Base-by-base conservation (phyloP, 768 basidiomycete genomes). In the Pleurotus salmoneostramineus region DNA sequence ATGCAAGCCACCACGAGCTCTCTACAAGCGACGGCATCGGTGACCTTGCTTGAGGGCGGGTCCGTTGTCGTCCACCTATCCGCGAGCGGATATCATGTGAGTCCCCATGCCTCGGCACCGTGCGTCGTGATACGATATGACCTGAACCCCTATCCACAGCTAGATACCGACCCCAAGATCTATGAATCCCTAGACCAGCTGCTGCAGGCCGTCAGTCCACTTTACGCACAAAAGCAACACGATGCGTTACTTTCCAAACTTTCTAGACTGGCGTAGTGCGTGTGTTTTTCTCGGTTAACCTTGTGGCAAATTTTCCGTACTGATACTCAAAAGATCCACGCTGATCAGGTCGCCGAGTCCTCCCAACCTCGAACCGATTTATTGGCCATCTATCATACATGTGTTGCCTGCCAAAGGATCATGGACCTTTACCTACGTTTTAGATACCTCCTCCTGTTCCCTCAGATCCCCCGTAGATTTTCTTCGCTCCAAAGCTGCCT, bases 141-240 rank as follows among this genome's bases (percentile, higher is more conserved):
- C 58, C 35, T 10, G 48, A 62, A 54, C 56, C 56, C 56, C 56
- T 63, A 57, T 64, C 60, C 55, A 40, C 21, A 34, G 44, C 40
- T 50, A 61, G 56, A 42, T 58, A 58, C 62, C 60, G 43, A 46
- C 52, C 66, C 69, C 46, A 60, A 62, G 58, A 68, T 69, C 6
- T 83, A 80, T 57, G 88, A 91, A 68, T 80, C 78, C 15, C 64
- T 89, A 15, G 88, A 89, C 50, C 75, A 73, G 33, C 73, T 89
- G 31, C 74, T 91, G 35, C 74, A 75, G 50, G 72, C 77, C 12
- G 65, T 75, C 54, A 90, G 88, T 66, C 74, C 77, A n/a, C 67
- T 77, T 62, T 89, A 85, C 63, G 68, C 67, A 47, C 69, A 69
- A 60, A 79, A 71, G 61, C 72, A 73, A 58, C 78, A 80, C 60